A percentile compares a stretch with the other conserved stretches of the same genome.
phyloP scores from a whole-genome alignment of 116 monocot genomes.

The Posidonia oceanica region DNA sequence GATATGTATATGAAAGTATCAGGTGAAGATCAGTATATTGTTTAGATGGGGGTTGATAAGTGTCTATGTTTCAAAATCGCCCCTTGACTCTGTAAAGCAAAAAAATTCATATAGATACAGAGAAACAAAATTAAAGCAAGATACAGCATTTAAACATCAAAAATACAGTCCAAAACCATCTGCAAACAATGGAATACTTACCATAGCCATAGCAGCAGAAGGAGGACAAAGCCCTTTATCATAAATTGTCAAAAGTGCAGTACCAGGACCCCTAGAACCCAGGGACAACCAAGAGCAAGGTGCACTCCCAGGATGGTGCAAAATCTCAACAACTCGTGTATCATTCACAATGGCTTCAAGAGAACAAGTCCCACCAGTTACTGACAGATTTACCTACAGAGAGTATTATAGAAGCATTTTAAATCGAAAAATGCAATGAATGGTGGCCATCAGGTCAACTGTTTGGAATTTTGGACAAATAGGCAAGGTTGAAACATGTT shows the following conservation, averaged over 20 bases:
- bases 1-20: too few relatives aligned
- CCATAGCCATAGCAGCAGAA: conserved; percentile 44
- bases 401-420: background rate
- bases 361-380: conserved; percentile 82
- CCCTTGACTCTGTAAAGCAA: too few relatives aligned
- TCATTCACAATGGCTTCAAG: conserved; percentile 65
- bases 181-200: conserved; percentile 16
- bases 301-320: conserved; percentile 25
- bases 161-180: background rate
- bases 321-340: conserved; percentile 50
- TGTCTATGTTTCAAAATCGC: too few relatives aligned
- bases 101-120: too few relatives aligned
- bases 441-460: too few relatives aligned
- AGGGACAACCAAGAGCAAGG: conserved; percentile 51
- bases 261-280: conserved; percentile 57
- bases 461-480: too few relatives aligned
- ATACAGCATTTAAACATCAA: background rate
- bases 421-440: too few relatives aligned
- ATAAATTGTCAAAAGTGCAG: conserved; percentile 60
- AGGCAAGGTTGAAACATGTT: too few relatives aligned
- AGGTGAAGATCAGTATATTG: too few relatives aligned
- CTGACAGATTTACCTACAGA: conserved; percentile 59
- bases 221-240: conserved; percentile 89
- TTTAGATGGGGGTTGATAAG: too few relatives aligned
- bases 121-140: background rate